phyloP scores from a whole-genome alignment of 106 monocot genomes.

The Phalaenopsis equestris region DNA sequence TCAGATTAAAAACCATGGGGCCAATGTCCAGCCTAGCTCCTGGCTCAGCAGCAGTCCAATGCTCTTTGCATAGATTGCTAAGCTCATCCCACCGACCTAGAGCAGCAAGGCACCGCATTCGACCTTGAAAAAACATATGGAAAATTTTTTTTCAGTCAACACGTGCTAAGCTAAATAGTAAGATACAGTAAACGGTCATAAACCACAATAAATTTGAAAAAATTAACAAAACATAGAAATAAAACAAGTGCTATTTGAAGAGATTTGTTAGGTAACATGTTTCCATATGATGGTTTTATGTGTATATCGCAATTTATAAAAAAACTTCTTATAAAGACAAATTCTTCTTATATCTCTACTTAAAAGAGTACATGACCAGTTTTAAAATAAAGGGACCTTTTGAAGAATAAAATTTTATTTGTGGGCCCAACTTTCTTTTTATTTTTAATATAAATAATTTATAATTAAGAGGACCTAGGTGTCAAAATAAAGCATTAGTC shows the following conservation, averaged over 20 bases:
- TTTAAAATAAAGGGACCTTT: too few species aligned
- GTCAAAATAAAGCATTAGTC: too few species aligned
- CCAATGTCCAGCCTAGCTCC: conserved; percentile 93
- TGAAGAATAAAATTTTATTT: too few species aligned
- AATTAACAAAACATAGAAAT: neutral
- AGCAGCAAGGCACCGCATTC: conserved; percentile 99
- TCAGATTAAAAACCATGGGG: conserved; percentile 60
- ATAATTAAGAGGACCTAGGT: too few species aligned
- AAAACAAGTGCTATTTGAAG: neutral
- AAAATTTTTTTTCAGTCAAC: neutral
- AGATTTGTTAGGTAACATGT: neutral
- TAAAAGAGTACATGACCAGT: neutral
- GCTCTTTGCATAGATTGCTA: conserved; percentile 79
- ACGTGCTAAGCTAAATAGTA: neutral
- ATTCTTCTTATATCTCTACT: neutral
- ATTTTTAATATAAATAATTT: too few species aligned
- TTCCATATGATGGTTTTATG: neutral
- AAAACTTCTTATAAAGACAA: neutral
- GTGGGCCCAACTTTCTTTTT: too few species aligned
- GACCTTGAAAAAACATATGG: conserved; percentile 25
- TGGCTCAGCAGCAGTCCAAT: conserved; percentile 86
- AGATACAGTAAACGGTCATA: neutral
- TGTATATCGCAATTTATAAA: neutral
- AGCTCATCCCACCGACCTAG: conserved; percentile 98
- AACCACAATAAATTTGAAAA: neutral